Evolutionary conservation across 2,329 filamentous ascomycete genomes (phyloP).

Genomic region (Clarireedia monteithiana): DNA sequence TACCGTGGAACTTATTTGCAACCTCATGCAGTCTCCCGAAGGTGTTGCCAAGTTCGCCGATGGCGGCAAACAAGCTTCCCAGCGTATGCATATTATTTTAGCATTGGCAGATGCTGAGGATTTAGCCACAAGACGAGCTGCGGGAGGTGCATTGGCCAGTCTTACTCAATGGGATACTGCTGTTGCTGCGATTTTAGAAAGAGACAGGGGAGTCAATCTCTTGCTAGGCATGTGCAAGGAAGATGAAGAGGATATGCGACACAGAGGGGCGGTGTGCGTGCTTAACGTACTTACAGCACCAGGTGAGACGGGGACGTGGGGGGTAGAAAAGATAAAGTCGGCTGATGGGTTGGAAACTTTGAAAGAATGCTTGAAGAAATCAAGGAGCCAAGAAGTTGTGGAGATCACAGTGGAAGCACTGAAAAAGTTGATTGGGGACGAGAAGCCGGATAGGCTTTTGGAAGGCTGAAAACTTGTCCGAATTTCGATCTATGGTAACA

Average conservation of each 20-base stretch:
- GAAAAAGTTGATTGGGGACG: constrained; percentile 38
- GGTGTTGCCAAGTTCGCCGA: constrained; percentile 65
- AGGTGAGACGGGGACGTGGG: constrained; percentile 55
- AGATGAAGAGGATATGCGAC: constrained; percentile 57
- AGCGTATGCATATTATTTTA: constrained; percentile 74
- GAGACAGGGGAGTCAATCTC: constrained; percentile 66
- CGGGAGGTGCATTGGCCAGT: constrained; percentile 81
- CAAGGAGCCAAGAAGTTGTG: constrained; percentile 60
- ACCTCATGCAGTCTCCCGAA: constrained; percentile 65
- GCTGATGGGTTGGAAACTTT: constrained; percentile 60
- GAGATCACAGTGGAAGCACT: constrained; percentile 64
- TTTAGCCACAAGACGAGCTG: constrained; percentile 67
- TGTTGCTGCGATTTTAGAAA: constrained; percentile 60
- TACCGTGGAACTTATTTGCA: constrained; percentile 83
- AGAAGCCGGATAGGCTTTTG: not conserved
- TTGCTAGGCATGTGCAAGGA: constrained; percentile 76
- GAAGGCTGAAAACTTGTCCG: not conserved
- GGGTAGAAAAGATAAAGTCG: constrained; percentile 50
- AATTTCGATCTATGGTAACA: no score
- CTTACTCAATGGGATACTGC: constrained; percentile 72
- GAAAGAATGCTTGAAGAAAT: constrained; percentile 62
- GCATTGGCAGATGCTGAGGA: constrained; percentile 86
- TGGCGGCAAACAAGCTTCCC: constrained; percentile 56
- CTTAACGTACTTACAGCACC: constrained; percentile 64
- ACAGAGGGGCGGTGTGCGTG: constrained; percentile 68